These are phyloP conservation scores for Neonectria punicea DNA, from an alignment of 2,329 filamentous ascomycete species.

Conservation along the genomic window DNA sequence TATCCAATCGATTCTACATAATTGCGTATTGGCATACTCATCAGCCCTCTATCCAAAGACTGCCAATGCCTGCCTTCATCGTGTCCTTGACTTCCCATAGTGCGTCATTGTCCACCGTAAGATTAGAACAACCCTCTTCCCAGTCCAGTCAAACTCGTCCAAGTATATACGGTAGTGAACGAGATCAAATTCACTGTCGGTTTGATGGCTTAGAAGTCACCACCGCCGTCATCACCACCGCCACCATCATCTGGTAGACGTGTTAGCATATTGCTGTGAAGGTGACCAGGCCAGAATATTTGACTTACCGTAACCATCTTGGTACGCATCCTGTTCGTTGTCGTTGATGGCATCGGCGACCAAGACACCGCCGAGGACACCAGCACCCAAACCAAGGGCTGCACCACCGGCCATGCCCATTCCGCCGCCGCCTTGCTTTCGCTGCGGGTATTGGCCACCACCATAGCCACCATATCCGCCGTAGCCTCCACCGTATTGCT, in stretches of 20 bases:
- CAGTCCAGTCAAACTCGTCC: conserved; percentile 1
- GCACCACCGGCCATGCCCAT: conserved; percentile 79
- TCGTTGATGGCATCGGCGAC: conserved; percentile 75
- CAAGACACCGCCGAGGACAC: conserved; percentile 80
- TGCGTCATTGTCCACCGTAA: conserved; percentile 18
- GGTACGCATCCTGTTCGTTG: conserved; percentile 66
- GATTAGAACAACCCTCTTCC: conserved; percentile 1
- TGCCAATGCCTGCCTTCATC: not conserved
- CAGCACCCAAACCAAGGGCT: conserved; percentile 82
- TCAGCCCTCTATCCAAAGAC: not conserved
- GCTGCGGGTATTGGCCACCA: conserved; percentile 52
- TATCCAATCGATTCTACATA: conserved; percentile 11
- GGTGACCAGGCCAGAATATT: not conserved
- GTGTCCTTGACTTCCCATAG: not conserved
- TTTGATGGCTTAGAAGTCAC: conserved; percentile 27
- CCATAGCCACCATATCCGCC: conserved; percentile 47
- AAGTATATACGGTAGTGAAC: conserved; percentile 22
- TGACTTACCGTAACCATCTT: conserved; percentile 55
- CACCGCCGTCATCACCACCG: conserved; percentile 44
- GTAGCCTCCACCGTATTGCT: conserved; percentile 48
- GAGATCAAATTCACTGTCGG: not conserved
- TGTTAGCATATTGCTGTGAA: conserved; percentile 28
- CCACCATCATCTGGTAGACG: conserved; percentile 43
- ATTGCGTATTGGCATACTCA: not conserved
- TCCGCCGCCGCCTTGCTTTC: conserved; percentile 54